Conservation (phyloP, 108 stramenopile species). For the Nannochloropsis gaditana region DNA sequence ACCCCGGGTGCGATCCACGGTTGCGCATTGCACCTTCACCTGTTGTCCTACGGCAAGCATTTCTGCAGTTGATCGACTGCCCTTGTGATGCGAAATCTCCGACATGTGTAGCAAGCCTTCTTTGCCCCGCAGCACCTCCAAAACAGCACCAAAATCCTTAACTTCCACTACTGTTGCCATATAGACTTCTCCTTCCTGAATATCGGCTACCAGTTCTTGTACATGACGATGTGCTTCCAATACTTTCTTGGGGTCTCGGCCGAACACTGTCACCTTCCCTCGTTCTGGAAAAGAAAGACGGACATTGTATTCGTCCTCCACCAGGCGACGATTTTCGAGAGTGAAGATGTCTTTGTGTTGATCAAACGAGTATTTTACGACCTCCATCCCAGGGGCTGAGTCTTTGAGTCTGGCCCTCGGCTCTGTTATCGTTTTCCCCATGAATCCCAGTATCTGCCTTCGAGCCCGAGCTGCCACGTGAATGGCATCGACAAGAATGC, state of each 20-base stretch:
- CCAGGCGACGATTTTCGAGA: conserved; percentile 37
- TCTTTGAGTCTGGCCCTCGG: conserved; percentile 23
- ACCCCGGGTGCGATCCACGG: neutral
- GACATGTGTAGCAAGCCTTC: conserved; percentile 81
- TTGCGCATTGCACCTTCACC: neutral
- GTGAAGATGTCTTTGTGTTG: conserved; percentile 40
- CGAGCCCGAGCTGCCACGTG: conserved; percentile 19
- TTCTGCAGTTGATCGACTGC: neutral
- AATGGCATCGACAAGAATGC: conserved; percentile 36
- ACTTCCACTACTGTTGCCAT: conserved; percentile 72
- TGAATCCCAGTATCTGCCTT: conserved; percentile 30
- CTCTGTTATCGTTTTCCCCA: conserved; percentile 31
- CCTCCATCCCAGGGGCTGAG: conserved; percentile 38
- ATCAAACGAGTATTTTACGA: conserved; percentile 35
- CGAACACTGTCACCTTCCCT: conserved; percentile 43
- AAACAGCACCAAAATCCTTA: conserved; percentile 74
- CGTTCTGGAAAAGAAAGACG: conserved; percentile 31
- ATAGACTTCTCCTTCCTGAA: conserved; percentile 62
- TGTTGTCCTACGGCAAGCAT: conserved; percentile 14
- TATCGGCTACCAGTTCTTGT: conserved; percentile 66
- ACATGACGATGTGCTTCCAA: conserved; percentile 34
- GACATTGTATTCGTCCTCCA: conserved; percentile 46
- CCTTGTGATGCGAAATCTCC: conserved; percentile 55
- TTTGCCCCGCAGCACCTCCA: conserved; percentile 77
- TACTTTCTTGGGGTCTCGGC: conserved; percentile 1